These are phyloP conservation scores for Lachnellula subtilissima DNA, from an alignment of 2,329 filamentous ascomycete genomes.

Conservation along the genomic window DNA sequence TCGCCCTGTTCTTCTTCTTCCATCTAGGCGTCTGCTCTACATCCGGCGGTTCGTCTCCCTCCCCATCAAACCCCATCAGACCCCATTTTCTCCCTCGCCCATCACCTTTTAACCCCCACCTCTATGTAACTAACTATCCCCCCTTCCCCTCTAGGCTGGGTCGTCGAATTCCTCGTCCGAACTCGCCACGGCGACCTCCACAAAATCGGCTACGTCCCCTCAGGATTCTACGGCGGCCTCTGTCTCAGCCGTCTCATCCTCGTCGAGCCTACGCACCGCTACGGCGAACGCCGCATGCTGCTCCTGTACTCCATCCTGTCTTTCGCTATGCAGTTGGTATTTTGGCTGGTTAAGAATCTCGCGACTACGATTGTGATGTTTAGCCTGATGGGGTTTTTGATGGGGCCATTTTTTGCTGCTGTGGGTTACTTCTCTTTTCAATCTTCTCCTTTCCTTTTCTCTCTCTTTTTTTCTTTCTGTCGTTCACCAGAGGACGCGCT, in stretches of 20 bases:
- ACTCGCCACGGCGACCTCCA: constrained; percentile 53
- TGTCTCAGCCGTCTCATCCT: constrained; percentile 53
- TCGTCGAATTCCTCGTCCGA: constrained; percentile 59
- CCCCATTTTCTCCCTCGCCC: too few relatives aligned
- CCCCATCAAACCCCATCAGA: not conserved
- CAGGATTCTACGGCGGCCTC: constrained; percentile 54
- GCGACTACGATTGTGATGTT: constrained; percentile 49
- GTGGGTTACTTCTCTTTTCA: constrained; percentile 31
- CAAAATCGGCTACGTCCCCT: constrained; percentile 57
- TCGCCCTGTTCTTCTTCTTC: constrained; percentile 62
- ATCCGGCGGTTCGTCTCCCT: constrained; percentile 33
- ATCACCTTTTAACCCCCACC: too few relatives aligned
- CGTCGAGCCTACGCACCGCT: constrained; percentile 54
- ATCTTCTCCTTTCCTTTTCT: too few relatives aligned
- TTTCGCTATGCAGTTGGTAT: constrained; percentile 51
- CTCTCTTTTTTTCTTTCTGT: not conserved
- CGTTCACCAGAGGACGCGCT: too few relatives aligned
- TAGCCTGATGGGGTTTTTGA: constrained; percentile 52
- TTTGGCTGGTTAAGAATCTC: constrained; percentile 50
- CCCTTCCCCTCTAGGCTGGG: constrained; percentile 46
- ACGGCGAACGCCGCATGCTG: constrained; percentile 55
- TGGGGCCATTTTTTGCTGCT: constrained; percentile 53
- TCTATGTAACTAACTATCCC: too few relatives aligned
- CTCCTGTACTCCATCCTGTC: constrained; percentile 48
- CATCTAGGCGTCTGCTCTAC: constrained; percentile 53